A percentile compares a stretch with the other conserved stretches of the same genome.
Conservation (phyloP, 441 rosid genomes). For the Pelargonium fulgidum region DNA sequence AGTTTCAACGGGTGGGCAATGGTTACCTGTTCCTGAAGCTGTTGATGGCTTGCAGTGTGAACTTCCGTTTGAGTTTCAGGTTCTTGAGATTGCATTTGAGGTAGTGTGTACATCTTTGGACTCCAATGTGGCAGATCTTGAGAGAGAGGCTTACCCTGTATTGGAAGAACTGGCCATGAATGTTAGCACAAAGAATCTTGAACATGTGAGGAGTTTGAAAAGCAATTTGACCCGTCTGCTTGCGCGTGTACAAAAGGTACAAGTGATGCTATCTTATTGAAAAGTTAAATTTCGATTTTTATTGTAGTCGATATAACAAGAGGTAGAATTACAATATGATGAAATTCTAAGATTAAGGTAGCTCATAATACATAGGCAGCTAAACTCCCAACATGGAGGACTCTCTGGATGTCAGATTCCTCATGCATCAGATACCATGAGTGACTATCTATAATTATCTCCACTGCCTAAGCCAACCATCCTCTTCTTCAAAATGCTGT, state of each 20-base stretch:
- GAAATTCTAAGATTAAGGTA: background rate
- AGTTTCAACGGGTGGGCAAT: slow-evolving; percentile 34
- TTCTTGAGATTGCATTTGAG: slow-evolving; percentile 90
- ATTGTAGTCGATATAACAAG: background rate
- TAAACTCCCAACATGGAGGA: background rate
- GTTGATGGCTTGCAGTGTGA: slow-evolving; percentile 72
- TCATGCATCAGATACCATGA: background rate
- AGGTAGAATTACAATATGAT: background rate
- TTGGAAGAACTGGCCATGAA: slow-evolving; percentile 87
- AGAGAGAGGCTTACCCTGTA: slow-evolving; percentile 80
- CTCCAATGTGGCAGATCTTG: slow-evolving; percentile 60
- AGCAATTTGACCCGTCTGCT: slow-evolving; percentile 87
- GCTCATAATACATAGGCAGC: background rate
- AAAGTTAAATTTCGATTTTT: background rate
- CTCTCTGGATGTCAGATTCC: background rate
- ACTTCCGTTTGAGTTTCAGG: slow-evolving; percentile 93
- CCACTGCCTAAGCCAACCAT: background rate
- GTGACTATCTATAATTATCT: background rate
- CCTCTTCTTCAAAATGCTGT: background rate
- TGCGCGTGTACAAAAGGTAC: slow-evolving; percentile 93
- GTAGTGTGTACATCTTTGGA: slow-evolving; percentile 69
- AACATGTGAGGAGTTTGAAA: slow-evolving; percentile 78
- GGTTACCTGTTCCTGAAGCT: slow-evolving; percentile 61
- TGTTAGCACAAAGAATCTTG: slow-evolving; percentile 92
- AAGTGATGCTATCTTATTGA: background rate